These are phyloP conservation scores for Bimuria novae-zelandiae DNA, from an alignment of 2,329 filamentous ascomycete genomes.

Conservation along the genomic window DNA sequence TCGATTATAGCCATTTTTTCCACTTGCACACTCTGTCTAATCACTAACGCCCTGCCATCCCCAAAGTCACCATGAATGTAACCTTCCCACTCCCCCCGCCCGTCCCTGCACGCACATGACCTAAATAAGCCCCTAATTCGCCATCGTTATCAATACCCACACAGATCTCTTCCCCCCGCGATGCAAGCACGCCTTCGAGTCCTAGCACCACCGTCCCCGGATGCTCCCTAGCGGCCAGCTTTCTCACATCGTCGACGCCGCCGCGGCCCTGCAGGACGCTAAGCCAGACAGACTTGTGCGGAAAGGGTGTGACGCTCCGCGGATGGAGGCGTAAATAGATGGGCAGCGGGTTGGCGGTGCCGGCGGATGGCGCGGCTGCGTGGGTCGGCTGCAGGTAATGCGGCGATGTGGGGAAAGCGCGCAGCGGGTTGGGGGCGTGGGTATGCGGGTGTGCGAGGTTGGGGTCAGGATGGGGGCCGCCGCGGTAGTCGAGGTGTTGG, in stretches of 20 bases:
- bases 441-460: not conserved
- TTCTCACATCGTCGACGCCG: constrained; percentile 66
- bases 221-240: constrained; percentile 64
- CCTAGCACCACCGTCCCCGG: constrained; percentile 62
- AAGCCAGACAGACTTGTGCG: constrained; percentile 64
- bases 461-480: constrained; percentile 14
- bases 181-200: constrained; percentile 68
- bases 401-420: not conserved
- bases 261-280: constrained; percentile 62
- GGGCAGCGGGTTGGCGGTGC: constrained; percentile 51
- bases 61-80: constrained; percentile 54
- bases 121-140: constrained; percentile 73
- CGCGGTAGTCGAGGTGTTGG: constrained; percentile 41
- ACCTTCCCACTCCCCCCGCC: constrained; percentile 50
- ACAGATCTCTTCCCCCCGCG: constrained; percentile 60
- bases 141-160: constrained; percentile 71
- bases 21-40: not conserved
- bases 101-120: constrained; percentile 59
- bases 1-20: constrained; percentile 1
- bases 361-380: not conserved
- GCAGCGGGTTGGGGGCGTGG: not conserved
- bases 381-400: too few species aligned
- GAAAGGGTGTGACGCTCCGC: constrained; percentile 60
- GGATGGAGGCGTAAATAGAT: constrained; percentile 73
- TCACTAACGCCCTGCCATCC: constrained; percentile 13